Evolutionary conservation across 2,329 filamentous ascomycete species (phyloP).

Genomic region (Cercospora nicotianae): DNA sequence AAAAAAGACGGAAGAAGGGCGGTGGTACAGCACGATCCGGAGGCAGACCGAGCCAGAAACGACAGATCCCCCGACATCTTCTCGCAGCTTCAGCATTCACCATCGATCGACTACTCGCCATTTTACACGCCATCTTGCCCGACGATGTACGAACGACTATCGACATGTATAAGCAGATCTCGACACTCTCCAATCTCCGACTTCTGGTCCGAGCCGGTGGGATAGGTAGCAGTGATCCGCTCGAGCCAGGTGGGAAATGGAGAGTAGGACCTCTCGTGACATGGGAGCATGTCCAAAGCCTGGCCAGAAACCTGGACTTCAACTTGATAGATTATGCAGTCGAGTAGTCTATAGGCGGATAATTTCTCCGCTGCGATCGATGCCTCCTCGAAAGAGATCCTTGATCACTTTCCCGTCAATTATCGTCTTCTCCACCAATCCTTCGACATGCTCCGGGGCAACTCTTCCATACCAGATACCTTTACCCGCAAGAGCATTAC

Average conservation of each 20-base stretch:
- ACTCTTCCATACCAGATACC: conserved; percentile 84
- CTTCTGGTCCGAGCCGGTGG: conserved; percentile 66
- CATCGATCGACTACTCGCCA: conserved; percentile 74
- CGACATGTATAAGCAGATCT: conserved; percentile 58
- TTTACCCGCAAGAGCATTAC: conserved; percentile 64
- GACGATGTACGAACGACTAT: conserved; percentile 46
- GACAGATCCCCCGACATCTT: conserved; percentile 74
- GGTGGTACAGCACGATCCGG: conserved; percentile 43
- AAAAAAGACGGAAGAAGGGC: conserved; percentile 52
- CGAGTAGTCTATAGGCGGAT: conserved; percentile 28
- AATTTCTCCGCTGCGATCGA: conserved; percentile 43
- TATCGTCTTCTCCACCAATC: conserved; percentile 71
- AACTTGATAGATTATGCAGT: conserved; percentile 76
- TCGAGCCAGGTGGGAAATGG: conserved; percentile 73
- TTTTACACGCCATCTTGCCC: conserved; percentile 66
- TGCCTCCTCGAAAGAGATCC: conserved; percentile 71
- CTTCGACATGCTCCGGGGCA: conserved; percentile 72
- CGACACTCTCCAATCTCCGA: conserved; percentile 70
- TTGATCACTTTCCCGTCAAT: conserved; percentile 64
- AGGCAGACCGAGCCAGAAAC: conserved; percentile 47
- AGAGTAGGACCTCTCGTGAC: conserved; percentile 66
- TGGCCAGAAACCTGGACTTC: conserved; percentile 73
- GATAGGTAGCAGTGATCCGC: conserved; percentile 57
- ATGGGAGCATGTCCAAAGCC: conserved; percentile 70
- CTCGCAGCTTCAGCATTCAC: conserved; percentile 76